A percentile compares a stretch with the other conserved stretches of the same genome.
phyloP scores from a whole-genome alignment of 2,329 filamentous ascomycete genomes.

The Fusarium nurragi region DNA sequence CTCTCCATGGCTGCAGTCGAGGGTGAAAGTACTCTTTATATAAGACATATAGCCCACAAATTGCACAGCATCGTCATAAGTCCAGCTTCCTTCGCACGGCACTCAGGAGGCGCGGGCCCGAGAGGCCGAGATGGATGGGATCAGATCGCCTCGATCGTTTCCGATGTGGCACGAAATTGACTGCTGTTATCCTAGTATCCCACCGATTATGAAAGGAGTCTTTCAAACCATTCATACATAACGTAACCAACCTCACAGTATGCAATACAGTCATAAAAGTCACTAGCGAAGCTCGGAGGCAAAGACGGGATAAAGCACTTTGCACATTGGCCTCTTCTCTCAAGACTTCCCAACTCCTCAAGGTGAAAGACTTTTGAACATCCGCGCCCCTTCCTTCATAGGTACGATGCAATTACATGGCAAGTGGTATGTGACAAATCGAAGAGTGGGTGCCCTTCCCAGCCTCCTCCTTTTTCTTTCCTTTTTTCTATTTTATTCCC shows the following conservation, averaged over 20 bases:
- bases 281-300: no score
- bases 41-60: neutral
- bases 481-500: neutral
- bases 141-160: neutral
- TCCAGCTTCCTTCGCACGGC: neutral
- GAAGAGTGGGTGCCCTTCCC: neutral
- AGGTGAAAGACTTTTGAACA: neutral
- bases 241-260: no score
- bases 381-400: neutral
- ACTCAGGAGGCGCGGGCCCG: neutral
- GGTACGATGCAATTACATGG: conserved; percentile 2
- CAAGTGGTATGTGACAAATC: neutral
- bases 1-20: no score
- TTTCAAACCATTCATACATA: no score
- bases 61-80: neutral
- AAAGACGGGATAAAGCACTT: no score
- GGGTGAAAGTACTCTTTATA: neutral
- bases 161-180: neutral
- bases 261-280: no score
- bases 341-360: conserved; percentile 2
- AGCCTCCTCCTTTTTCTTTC: neutral
- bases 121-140: neutral
- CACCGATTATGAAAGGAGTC: neutral
- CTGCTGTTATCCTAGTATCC: neutral
- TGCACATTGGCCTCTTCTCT: neutral